Conservation (phyloP, 2,329 filamentous ascomycete species). For the Capronia americana region DNA sequence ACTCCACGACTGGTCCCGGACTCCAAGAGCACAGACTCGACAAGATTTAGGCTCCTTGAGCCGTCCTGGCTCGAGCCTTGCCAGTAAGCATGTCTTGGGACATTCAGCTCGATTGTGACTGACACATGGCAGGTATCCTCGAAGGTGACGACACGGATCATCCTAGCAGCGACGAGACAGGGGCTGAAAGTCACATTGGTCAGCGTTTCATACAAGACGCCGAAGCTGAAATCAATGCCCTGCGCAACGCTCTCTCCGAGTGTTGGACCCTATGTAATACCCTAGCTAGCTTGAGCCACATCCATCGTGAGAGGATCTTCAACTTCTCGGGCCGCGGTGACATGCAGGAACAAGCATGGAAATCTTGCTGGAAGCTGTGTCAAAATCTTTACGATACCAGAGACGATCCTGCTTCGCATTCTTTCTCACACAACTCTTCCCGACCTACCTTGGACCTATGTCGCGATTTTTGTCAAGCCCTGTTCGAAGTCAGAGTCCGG, state of each 20-base stretch:
- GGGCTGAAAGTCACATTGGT: slow-evolving; percentile 27
- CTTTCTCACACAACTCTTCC: slow-evolving; percentile 54
- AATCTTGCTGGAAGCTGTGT: slow-evolving; percentile 90
- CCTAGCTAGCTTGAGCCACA: slow-evolving; percentile 80
- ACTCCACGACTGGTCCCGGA: slow-evolving; percentile 39
- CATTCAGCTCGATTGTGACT: slow-evolving; percentile 27
- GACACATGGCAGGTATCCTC: slow-evolving; percentile 42
- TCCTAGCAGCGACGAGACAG: slow-evolving; percentile 39
- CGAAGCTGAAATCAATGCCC: slow-evolving; percentile 65
- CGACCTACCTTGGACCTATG: slow-evolving; percentile 82
- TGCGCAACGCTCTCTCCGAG: slow-evolving; percentile 80
- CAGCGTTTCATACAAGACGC: slow-evolving; percentile 53
- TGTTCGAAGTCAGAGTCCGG: slow-evolving; percentile 83
- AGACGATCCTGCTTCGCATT: slow-evolving; percentile 71
- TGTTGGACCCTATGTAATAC: slow-evolving; percentile 97
- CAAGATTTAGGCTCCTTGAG: slow-evolving; percentile 41
- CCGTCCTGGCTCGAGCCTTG: slow-evolving; percentile 44
- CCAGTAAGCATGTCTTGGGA: slow-evolving; percentile 43
- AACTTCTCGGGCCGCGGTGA: slow-evolving; percentile 74
- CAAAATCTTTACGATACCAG: slow-evolving; percentile 84
- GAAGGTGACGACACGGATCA: slow-evolving; percentile 42
- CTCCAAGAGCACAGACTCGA: slow-evolving; percentile 41
- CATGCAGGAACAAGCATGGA: slow-evolving; percentile 89
- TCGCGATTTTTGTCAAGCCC: slow-evolving; percentile 86
- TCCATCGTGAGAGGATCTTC: slow-evolving; percentile 80